phyloP scores from a whole-genome alignment of 2,329 filamentous ascomycete genomes.

The Sporothrix curviconia region DNA sequence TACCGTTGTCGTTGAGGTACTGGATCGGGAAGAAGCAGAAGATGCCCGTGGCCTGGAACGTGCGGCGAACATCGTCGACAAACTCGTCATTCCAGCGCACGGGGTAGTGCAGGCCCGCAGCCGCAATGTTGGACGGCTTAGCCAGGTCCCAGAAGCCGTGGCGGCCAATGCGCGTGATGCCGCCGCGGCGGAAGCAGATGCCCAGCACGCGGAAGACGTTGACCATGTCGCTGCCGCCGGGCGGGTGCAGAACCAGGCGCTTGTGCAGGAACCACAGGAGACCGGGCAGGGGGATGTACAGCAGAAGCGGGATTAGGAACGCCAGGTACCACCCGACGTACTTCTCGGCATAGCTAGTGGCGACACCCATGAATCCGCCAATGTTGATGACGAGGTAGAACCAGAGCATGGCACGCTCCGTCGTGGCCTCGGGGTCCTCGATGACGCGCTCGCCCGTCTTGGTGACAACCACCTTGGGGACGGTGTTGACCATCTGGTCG shows the following conservation, averaged over 20 bases:
- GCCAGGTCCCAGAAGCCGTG: constrained; percentile 58
- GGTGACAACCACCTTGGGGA: constrained; percentile 48
- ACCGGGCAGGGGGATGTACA: constrained; percentile 37
- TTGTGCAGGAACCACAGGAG: constrained; percentile 37
- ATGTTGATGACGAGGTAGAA: constrained; percentile 62
- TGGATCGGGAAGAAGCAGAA: constrained; percentile 52
- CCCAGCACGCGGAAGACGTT: constrained; percentile 37
- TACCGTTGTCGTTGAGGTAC: constrained; percentile 41
- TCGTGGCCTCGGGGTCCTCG: constrained; percentile 61
- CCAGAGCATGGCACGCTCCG: constrained; percentile 62
- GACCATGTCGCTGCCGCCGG: constrained; percentile 39
- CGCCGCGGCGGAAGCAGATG: constrained; percentile 35
- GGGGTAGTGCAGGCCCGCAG: constrained; percentile 31
- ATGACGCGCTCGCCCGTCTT: constrained; percentile 59
- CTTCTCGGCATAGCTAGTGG: constrained; percentile 66
- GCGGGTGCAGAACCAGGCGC: constrained; percentile 37
- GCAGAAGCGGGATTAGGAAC: constrained; percentile 52
- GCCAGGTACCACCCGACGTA: constrained; percentile 64
- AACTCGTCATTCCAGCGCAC: constrained; percentile 48
- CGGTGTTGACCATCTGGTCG: constrained; percentile 59
- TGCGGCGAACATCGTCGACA: constrained; percentile 51
- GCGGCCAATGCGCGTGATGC: constrained; percentile 33
- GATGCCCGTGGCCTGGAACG: constrained; percentile 60
- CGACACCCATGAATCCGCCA: constrained; percentile 57
- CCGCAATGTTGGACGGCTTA: constrained; percentile 55